These are phyloP conservation scores for Strobilomyces echinocephalus DNA, from an alignment of 768 basidiomycete species.

Conservation along the genomic window DNA sequence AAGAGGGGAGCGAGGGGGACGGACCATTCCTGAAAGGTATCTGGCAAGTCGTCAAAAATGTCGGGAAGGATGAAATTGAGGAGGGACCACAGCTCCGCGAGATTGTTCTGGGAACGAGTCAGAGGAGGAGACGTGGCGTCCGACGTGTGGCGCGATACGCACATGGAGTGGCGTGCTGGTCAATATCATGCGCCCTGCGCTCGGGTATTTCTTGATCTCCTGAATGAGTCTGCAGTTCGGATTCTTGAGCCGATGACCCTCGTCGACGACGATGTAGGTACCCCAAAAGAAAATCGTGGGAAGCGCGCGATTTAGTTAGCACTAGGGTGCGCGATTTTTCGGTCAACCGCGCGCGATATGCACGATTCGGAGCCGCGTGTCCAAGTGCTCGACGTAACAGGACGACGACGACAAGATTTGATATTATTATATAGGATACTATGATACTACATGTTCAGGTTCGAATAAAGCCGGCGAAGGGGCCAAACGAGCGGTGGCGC, in stretches of 20 bases:
- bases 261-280: conserved; percentile 95
- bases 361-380: too few relatives aligned
- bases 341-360: too few relatives aligned
- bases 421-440: too few relatives aligned
- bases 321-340: too few relatives aligned
- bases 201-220: conserved; percentile 83
- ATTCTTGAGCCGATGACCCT: conserved; percentile 95
- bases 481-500: too few relatives aligned
- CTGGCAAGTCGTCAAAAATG: conserved; percentile 85
- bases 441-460: too few relatives aligned
- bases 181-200: conserved; percentile 85
- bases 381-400: too few relatives aligned
- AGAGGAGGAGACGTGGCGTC: neutral
- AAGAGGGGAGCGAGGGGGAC: conserved; percentile 9
- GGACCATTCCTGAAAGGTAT: conserved; percentile 87
- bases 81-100: conserved; percentile 90
- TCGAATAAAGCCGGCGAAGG: too few relatives aligned
- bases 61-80: conserved; percentile 95
- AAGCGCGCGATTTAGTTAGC: too few relatives aligned
- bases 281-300: too few relatives aligned
- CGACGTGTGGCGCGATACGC: conserved; percentile 20
- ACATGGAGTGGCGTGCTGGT: conserved; percentile 97
- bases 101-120: conserved; percentile 71
- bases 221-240: conserved; percentile 84
- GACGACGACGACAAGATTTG: too few relatives aligned